Percentiles rank a stretch among this genome's conserved stretches.
Evolutionary conservation across 345 rosid genomes (phyloP).

Genomic region (Dipteronia dyeriana): DNA sequence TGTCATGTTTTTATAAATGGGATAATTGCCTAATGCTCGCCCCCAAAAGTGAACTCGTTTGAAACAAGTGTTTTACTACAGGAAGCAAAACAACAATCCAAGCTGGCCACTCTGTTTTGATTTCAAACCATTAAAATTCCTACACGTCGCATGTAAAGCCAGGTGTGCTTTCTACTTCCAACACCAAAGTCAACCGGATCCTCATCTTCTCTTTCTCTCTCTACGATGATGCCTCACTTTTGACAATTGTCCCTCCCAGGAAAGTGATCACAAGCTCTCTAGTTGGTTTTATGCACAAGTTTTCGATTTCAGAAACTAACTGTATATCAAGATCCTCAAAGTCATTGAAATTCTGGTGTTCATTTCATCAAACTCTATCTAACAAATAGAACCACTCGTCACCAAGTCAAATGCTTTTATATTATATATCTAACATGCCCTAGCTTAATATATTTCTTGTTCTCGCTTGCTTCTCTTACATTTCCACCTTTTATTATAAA

Average conservation of each 20-base stretch:
- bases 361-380: constrained; percentile 48
- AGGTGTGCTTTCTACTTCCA: constrained; percentile 20
- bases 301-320: constrained; percentile 18
- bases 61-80: constrained; percentile 3
- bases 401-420: constrained; percentile 38
- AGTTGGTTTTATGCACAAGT: constrained; percentile 4
- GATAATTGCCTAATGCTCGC: no score
- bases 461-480: constrained; percentile 13
- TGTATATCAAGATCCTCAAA: constrained; percentile 36
- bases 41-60: no score
- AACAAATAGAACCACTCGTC: constrained; percentile 13
- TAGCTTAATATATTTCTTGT: neutral
- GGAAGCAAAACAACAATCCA: constrained; percentile 15
- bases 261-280: neutral
- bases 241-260: constrained; percentile 27
- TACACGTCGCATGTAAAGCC: constrained; percentile 25
- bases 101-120: constrained; percentile 18
- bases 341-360: constrained; percentile 41
- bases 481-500: constrained; percentile 11
- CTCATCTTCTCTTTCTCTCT: neutral
- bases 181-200: constrained; percentile 32
- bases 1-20: no score
- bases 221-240: neutral
- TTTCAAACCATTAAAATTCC: constrained; percentile 8
- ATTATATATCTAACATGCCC: constrained; percentile 2